These are phyloP conservation scores for Boletus rubescentipes DNA, from an alignment of 768 basidiomycete genomes.

Conservation along the genomic window DNA sequence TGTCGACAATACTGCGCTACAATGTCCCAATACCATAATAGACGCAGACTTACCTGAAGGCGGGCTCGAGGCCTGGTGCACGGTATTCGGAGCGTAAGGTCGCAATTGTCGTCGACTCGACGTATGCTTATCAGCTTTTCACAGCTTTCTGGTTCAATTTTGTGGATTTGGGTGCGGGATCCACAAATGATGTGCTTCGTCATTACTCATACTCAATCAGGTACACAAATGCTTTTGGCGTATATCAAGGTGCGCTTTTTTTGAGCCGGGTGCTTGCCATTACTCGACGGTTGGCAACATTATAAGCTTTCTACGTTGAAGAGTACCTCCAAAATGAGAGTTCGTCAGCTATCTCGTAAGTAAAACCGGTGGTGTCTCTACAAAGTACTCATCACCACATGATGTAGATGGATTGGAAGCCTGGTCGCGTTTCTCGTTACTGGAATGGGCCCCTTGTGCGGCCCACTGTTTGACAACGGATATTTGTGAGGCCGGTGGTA, in stretches of 20 bases:
- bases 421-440: slow-evolving; percentile 18
- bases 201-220: not conserved
- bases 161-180: slow-evolving; percentile 25
- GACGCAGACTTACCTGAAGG: slow-evolving; percentile 14
- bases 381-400: not conserved
- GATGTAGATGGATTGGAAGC: slow-evolving; percentile 29
- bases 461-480: slow-evolving; percentile 26
- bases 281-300: not conserved
- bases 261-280: not conserved
- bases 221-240: slow-evolving; percentile 25
- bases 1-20: not conserved
- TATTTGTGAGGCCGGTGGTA: slow-evolving; percentile 23
- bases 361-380: not conserved
- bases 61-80: slow-evolving; percentile 25
- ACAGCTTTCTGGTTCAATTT: slow-evolving; percentile 28
- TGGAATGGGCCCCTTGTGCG: slow-evolving; percentile 22
- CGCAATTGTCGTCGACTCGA: not conserved
- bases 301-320: slow-evolving; percentile 23
- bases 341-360: slow-evolving; percentile 26
- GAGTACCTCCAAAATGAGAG: slow-evolving; percentile 22
- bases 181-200: fast-evolving
- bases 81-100: slow-evolving; percentile 27
- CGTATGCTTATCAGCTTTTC: not conserved
- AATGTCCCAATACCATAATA: not conserved
- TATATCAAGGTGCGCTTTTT: slow-evolving; percentile 24